A percentile compares a stretch with the other conserved stretches of the same genome.
phyloP scores from a whole-genome alignment of 768 basidiomycete genomes.

The Dioszegia aurantiaca region DNA sequence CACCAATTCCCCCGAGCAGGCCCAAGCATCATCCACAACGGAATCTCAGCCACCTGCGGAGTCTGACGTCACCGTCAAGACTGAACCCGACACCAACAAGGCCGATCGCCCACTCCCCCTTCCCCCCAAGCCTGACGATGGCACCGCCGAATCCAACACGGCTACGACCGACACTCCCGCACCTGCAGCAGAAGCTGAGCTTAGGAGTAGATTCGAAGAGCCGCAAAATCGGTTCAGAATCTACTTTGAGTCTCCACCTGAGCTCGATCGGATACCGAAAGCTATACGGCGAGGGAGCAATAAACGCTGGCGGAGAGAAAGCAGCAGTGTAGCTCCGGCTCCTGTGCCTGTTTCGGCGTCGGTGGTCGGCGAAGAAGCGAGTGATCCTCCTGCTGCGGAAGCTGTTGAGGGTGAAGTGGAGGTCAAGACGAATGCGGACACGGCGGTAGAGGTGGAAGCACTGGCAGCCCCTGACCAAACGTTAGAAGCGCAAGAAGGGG shows the following conservation, averaged over 20 bases:
- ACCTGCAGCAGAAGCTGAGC: background rate
- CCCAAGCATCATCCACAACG: background rate
- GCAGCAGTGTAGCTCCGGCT: slow-evolving; percentile 34
- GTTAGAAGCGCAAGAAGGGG: background rate
- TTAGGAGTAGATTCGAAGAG: slow-evolving; percentile 30
- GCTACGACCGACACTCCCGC: background rate
- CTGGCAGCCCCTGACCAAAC: no score
- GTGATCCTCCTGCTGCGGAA: slow-evolving; percentile 9
- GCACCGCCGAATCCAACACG: background rate
- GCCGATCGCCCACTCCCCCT: background rate
- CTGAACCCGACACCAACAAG: background rate
- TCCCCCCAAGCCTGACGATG: background rate
- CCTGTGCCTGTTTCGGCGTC: slow-evolving; percentile 9
- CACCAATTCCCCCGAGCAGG: background rate
- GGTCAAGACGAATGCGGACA: slow-evolving; percentile 10
- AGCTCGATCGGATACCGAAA: slow-evolving; percentile 45
- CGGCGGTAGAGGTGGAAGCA: background rate
- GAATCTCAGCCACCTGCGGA: background rate
- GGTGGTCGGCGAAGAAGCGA: background rate
- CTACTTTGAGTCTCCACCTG: slow-evolving; percentile 54
- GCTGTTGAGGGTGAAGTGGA: slow-evolving; percentile 9
- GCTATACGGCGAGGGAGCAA: slow-evolving; percentile 24
- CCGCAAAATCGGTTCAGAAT: slow-evolving; percentile 54
- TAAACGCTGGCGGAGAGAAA: slow-evolving; percentile 40
- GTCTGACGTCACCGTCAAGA: background rate